A percentile compares a stretch with the other conserved stretches of the same genome.
Evolutionary conservation across 257 asterid genomes (phyloP).

Genomic region (Plectranthus barbatus): DNA sequence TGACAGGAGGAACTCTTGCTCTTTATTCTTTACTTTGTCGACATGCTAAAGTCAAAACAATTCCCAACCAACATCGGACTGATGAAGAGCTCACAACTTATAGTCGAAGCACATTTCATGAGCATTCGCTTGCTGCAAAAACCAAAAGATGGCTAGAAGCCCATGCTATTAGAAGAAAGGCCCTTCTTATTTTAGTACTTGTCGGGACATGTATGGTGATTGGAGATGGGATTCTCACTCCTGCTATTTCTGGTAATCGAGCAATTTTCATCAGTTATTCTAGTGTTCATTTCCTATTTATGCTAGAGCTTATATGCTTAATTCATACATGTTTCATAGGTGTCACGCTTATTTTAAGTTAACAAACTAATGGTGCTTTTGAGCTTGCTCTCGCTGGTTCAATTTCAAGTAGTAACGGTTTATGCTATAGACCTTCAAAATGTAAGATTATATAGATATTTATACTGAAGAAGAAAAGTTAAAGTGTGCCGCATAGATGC

Average conservation of each 20-base stretch:
- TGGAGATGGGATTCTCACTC: no score
- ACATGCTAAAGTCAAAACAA: constrained; percentile 51
- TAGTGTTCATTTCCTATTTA: neutral
- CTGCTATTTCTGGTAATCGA: constrained; percentile 49
- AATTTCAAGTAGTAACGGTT: neutral
- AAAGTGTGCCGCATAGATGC: neutral
- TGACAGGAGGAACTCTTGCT: constrained; percentile 55
- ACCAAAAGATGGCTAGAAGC: constrained; percentile 72
- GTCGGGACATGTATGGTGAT: no score
- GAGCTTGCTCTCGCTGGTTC: neutral
- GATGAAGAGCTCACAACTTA: constrained; percentile 79
- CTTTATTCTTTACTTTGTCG: constrained; percentile 60
- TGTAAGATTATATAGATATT: neutral
- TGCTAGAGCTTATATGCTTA: neutral
- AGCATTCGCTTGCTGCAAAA: constrained; percentile 58
- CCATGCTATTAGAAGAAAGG: constrained; percentile 33
- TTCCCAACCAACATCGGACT: constrained; percentile 72
- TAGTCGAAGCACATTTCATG: constrained; percentile 51
- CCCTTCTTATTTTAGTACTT: constrained; percentile 52
- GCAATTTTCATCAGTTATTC: neutral
- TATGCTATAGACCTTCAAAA: neutral
- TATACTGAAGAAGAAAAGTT: neutral
- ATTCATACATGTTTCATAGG: neutral
- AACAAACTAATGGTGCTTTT: neutral
- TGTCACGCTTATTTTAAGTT: neutral